Evolutionary conservation across 2,329 filamentous ascomycete species (phyloP).

Genomic region (Ramularia endophylla): DNA sequence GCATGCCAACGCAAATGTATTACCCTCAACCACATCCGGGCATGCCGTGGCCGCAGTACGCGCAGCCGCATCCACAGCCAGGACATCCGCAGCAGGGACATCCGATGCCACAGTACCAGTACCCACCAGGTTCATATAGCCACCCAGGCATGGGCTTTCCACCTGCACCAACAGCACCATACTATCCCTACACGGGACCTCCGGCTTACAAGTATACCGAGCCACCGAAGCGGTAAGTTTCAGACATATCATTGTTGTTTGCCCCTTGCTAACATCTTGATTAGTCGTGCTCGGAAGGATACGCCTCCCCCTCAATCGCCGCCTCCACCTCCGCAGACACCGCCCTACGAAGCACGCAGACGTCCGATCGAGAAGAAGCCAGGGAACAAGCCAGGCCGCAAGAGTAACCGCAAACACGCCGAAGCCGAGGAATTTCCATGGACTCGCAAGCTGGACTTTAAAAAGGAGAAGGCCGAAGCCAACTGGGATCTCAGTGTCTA

Average conservation of each 20-base stretch:
- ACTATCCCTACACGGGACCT: constrained; percentile 3
- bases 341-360: constrained; percentile 15
- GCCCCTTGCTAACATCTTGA: constrained; percentile 1
- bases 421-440: constrained; percentile 28
- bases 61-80: constrained; percentile 5
- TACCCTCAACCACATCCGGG: not conserved
- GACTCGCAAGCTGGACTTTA: constrained; percentile 27
- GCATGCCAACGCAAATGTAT: too few species aligned
- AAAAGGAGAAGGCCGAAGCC: constrained; percentile 18
- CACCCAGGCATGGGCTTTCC: constrained; percentile 14
- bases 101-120: constrained; percentile 1
- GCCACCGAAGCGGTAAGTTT: not conserved
- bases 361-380: constrained; percentile 15
- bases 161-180: constrained; percentile 11
- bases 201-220: not conserved
- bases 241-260: not conserved
- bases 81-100: not conserved
- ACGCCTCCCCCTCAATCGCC: constrained; percentile 12
- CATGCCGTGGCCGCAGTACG: too few species aligned
- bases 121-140: constrained; percentile 3
- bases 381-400: constrained; percentile 13
- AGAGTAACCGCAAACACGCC: constrained; percentile 20
- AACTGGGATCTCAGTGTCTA: constrained; percentile 29
- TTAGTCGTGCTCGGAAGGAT: constrained; percentile 13
- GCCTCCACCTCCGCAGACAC: constrained; percentile 17